Base-by-base conservation (phyloP, 441 rosid species). In the Hura crepitans region DNA sequence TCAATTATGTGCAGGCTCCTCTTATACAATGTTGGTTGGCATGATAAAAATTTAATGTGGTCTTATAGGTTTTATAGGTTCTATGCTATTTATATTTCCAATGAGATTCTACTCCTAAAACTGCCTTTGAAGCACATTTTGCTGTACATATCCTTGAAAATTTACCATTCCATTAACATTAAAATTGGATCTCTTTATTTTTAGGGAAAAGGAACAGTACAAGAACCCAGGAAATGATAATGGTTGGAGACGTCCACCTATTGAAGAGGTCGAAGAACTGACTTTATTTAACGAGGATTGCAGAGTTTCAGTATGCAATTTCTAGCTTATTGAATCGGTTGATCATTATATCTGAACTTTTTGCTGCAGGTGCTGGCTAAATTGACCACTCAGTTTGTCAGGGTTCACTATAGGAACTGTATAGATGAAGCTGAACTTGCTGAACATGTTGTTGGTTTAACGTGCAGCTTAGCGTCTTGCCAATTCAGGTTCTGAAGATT, bases 401-500 rank as follows among this genome's bases (percentile, higher is more conserved):
- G 82, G 79, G 93, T 90, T 64, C 96, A 88, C 84, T 82, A 90
- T 35, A 85, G 98, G 83, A 96, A 85, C 30, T 92, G 98, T 78
- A 76, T 77, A 72, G 97, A 96, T 78, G 98, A 92, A 86, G 93
- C 96, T 79, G 99, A 96, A 76, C 78, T 92, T 35, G 97, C 97
- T 72, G 98, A 89, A 74, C 97, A 96, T 77, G 72, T 89, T 72
- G 92, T 85, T 75, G 91, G 96, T 72, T 81, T 95, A 83, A 92
- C 97, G 43, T 81, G 82, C 74, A 92, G 91, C 81, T 78, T 96
- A 46, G 99, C 97, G 55, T 82, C 98, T 78, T 91, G 98, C 79
- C 96, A 81, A 15, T 92, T 85, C 72, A 87, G 98, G 98, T 92
- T 55, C 43, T 22, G 53, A 67, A 54, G 50, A 27, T 42, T 73